Evolutionary conservation across 371 early-diverging fungal species (phyloP).

Genomic region (Actinomortierella ambigua): DNA sequence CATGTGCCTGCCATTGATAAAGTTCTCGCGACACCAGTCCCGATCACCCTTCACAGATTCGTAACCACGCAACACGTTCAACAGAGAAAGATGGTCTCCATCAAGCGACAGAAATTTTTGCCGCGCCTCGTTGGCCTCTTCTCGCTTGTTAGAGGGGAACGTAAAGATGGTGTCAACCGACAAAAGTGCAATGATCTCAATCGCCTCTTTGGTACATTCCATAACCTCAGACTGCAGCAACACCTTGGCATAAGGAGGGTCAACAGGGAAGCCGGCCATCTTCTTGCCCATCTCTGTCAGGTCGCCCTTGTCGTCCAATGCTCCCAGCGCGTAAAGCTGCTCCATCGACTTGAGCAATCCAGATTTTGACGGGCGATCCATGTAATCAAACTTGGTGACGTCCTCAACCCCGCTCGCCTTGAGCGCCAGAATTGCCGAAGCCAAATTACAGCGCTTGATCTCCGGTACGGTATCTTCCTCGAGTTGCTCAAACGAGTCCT

Average conservation of each 20-base stretch:
- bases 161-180: slow-evolving; percentile 92
- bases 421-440: slow-evolving; percentile 84
- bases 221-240: slow-evolving; percentile 70
- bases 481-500: slow-evolving; percentile 78
- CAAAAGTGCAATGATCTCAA: slow-evolving; percentile 87
- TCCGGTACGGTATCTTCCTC: slow-evolving; percentile 85
- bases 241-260: slow-evolving; percentile 91
- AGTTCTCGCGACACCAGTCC: slow-evolving; percentile 92
- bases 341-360: slow-evolving; percentile 81
- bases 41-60: slow-evolving; percentile 72
- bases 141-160: slow-evolving; percentile 83
- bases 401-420: slow-evolving; percentile 92
- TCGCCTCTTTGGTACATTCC: slow-evolving; percentile 85
- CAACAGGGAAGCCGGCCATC: slow-evolving; percentile 94
- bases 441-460: slow-evolving; percentile 92
- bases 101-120: slow-evolving; percentile 72
- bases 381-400: slow-evolving; percentile 90
- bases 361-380: slow-evolving; percentile 85
- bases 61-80: slow-evolving; percentile 85
- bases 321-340: slow-evolving; percentile 89
- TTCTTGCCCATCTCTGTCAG: slow-evolving; percentile 85
- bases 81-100: slow-evolving; percentile 91
- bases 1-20: slow-evolving; percentile 84
- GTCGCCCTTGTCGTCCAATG: slow-evolving; percentile 81
- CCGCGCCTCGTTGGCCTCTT: slow-evolving; percentile 82